Evolutionary conservation across 164 flowering plant species (phyloP), one percentile per base, ranked within the genome.

Genomic region (Akebia trifoliata): DNA sequence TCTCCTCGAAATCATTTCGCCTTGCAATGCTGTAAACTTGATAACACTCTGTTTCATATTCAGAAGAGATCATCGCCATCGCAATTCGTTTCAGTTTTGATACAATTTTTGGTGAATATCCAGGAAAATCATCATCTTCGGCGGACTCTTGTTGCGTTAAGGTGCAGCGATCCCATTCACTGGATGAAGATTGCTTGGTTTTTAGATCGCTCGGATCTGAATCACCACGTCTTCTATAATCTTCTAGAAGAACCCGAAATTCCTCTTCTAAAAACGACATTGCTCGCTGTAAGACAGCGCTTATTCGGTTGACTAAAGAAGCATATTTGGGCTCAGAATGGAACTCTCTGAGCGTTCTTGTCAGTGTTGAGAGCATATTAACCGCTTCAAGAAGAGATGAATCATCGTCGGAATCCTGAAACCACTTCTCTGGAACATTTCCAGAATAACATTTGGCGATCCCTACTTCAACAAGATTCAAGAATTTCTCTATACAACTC

Each of bases 221-320:
- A 8, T 62, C 60, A 2, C 9, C 43, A n/a, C n/a, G n/a, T 5
- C 11, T 51, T 8, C 24, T 59, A 0, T 66, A 45, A 39, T 74
- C 77, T 24, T 83, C 92, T 0, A 88, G 54, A 18, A 91, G 63
- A 6, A 60, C 17, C 0, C 87, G 78, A 37, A 91, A 75, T 42
- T 86, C 84, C 15, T 83, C 86, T 32, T 88, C 98, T 50, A 88
- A 53, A 21, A 74, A 74, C 18, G 68, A 26, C 83, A 87, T 78
- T 7, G 84, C 85, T 4, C 69, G 76, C 30, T 87, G 90, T 22
- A 81, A 43, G 8, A 80, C 72, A 14, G 34, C 10, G 53, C 74
- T 67, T 5, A 73, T 70, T 11, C 70, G 67, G 44, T 77, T 73
- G 2, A 75, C 18, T 4, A 66, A 20, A 11, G 71, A n/a, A n/a